Base-by-base conservation (phyloP, 495 filamentous ascomycete genomes). In the Penicillium ucsense region DNA sequence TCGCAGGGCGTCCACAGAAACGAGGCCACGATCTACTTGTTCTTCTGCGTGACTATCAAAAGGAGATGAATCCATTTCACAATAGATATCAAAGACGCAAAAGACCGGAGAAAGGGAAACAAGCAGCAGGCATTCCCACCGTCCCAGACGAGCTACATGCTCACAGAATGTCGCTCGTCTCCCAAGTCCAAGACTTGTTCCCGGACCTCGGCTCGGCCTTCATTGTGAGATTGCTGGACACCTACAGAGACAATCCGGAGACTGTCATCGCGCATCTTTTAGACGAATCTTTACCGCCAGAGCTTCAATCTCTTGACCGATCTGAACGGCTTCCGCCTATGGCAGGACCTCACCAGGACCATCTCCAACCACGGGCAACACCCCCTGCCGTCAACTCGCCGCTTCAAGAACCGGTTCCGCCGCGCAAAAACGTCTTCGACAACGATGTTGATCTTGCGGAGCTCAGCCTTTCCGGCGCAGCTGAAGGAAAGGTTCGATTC, bases 161-260 rank as follows among this genome's bases (percentile, higher is more conserved):
- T 38, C 88, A 95, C 67, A 82, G 77, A 30, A 83, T 91, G 79
- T 88, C 81, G 56, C 78, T 90, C 30, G 78, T 96, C 41, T 83
- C 81, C 5, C 86, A 91, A 65, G 73, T 98, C 35, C 89, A 95
- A 58, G 92, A 98, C 56, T 72, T 98, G 28, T 96, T 98, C 64
- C 89, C 92, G 0, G 80, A 91, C 48, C 75, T 98, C 6, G 92
- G 90, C 3, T 80, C 86, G 5, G 85, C 78, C 4, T 97, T 95
- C 63, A 68, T 97, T 36, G 70, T 84, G 10, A 80, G 79, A 50
- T 75, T 95, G 10, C 73, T 97, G 3, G 85, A 92, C 52, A 80
- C 84, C 58, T 92, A 92, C 67, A 58, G 68, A 47, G 78, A 90
- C 54, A 72, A 88, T 62, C 76, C 85, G 1, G 92, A 97, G 58